Evolutionary conservation across 1,139 yeast genomes (phyloP).

Genomic region (Barnettozyma hawaiiensis): DNA sequence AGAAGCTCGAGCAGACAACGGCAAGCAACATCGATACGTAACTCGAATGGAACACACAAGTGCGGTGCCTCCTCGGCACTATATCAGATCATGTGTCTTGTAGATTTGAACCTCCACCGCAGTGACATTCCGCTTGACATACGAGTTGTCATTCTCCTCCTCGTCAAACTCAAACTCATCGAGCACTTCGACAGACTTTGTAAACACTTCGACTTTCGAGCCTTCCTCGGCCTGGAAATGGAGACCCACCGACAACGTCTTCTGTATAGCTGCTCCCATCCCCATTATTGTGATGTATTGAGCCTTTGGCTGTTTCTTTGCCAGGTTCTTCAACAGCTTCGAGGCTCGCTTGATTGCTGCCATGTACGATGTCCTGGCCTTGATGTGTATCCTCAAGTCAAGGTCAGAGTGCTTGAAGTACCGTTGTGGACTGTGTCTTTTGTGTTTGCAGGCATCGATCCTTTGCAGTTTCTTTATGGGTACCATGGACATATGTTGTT

Average conservation of each 20-base stretch:
- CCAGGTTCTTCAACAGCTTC: slow-evolving; percentile 36
- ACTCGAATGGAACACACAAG: too few relatives aligned
- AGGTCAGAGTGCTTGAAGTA: slow-evolving; percentile 34
- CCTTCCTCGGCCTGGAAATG: slow-evolving; percentile 44
- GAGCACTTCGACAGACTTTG: slow-evolving; percentile 55
- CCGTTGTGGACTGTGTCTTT: slow-evolving; percentile 44
- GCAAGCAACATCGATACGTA: too few relatives aligned
- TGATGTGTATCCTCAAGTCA: slow-evolving; percentile 49
- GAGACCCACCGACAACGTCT: slow-evolving; percentile 46
- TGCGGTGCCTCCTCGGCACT: too few relatives aligned
- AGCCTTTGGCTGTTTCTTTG: slow-evolving; percentile 34
- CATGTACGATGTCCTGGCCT: slow-evolving; percentile 54
- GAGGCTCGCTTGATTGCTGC: slow-evolving; percentile 55
- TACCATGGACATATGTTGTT: too few relatives aligned
- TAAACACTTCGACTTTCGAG: slow-evolving; percentile 45
- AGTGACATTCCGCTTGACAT: slow-evolving; percentile 50
- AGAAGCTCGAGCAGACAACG: slow-evolving; percentile 11
- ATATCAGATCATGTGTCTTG: slow-evolving; percentile 26
- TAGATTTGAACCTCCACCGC: slow-evolving; percentile 52
- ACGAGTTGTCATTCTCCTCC: slow-evolving; percentile 30
- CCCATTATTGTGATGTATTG: slow-evolving; percentile 51
- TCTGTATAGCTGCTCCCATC: slow-evolving; percentile 62
- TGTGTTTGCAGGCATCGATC: slow-evolving; percentile 29
- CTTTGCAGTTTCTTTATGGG: slow-evolving; percentile 1
- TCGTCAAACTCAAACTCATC: slow-evolving; percentile 47